Conservation (phyloP, 202 grass and related monocot genomes). For the Zizania palustris region DNA sequence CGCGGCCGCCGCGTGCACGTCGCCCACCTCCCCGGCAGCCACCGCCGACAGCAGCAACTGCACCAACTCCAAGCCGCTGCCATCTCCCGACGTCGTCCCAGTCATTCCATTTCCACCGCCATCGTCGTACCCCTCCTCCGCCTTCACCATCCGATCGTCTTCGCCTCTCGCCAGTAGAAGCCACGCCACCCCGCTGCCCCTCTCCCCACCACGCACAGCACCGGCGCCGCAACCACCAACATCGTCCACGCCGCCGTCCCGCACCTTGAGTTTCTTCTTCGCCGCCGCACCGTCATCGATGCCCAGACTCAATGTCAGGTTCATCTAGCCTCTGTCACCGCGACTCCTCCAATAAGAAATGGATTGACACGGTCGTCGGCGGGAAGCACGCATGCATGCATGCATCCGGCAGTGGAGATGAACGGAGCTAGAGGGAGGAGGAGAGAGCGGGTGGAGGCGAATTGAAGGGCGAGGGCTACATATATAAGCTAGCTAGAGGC, state of each 20-base stretch:
- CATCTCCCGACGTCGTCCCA: not conserved
- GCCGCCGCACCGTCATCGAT: conserved; percentile 32
- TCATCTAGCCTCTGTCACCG: conserved; percentile 42
- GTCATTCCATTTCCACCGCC: not conserved
- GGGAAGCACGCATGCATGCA: not conserved
- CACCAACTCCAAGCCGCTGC: conserved; percentile 41
- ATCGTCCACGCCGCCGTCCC: conserved; percentile 17
- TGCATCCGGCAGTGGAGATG: not conserved
- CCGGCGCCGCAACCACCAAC: not conserved
- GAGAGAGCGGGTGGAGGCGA: conserved; percentile 22
- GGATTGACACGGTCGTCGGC: not conserved
- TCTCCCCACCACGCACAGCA: not conserved
- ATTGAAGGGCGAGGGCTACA: conserved; percentile 33
- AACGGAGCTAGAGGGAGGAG: not conserved
- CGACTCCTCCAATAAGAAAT: conserved; percentile 1
- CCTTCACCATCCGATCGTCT: conserved; percentile 26
- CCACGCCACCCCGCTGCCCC: conserved; percentile 31
- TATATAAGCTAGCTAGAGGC: conserved; percentile 36
- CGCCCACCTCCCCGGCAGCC: conserved; percentile 37
- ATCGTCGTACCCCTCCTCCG: not conserved
- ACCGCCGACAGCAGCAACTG: conserved; percentile 55
- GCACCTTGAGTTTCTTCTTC: conserved; percentile 47
- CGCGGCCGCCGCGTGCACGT: conserved; percentile 39
- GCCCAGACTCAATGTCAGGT: conserved; percentile 60
- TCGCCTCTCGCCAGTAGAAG: conserved; percentile 48